Base-by-base conservation (phyloP, 805 yeast species). In the Ogataea neopini region DNA sequence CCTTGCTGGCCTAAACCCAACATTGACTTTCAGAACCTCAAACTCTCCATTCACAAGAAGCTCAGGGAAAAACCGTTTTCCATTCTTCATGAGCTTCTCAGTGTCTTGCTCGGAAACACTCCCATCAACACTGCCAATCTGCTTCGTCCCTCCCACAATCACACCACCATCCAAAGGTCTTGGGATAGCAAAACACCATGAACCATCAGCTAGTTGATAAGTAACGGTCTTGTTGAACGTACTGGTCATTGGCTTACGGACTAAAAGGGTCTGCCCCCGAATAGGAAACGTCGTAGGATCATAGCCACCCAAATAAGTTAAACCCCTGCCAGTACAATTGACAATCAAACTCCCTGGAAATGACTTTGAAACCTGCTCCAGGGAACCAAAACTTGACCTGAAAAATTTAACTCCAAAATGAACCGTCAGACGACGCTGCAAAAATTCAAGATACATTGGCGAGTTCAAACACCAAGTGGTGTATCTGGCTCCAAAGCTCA, bases 91-190 rank as follows among this genome's bases (percentile, higher is more conserved):
- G n/a, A 84, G 56, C 0, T 56, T 68, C 4, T 62, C 47, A 0
- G 85, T 74, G 50, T 84, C 88, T 3, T 60, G 67, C 1, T 66
- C 71, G 29, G 73, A 66, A 9, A 76, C 73, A 4, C 50, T 61
- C 1, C 66, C 43, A 14, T 54, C 57, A 6, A 54, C 49, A 33
- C 75, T 80, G 30, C 67, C 59, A 3, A 72, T 58, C 53, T 80
- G 86, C 54, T 84, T 83, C 0, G 88, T 84, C 3, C 89, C 89
- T 6, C 90, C 89, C 6, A 84, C 59, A 33, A 84, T 81, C 13
- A 78, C 64, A 0, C 86, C 85, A 7, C 84, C 83, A 52, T 76
- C 62, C 1, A 76, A 68, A 1, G 84, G 84, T 58, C 89, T 69
- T 14, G 82, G 79, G 34, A 84, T 81, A 7, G 75, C 75, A 64